phyloP scores from a whole-genome alignment of 495 filamentous ascomycete species.

The Aspergillus olivimuriae region DNA sequence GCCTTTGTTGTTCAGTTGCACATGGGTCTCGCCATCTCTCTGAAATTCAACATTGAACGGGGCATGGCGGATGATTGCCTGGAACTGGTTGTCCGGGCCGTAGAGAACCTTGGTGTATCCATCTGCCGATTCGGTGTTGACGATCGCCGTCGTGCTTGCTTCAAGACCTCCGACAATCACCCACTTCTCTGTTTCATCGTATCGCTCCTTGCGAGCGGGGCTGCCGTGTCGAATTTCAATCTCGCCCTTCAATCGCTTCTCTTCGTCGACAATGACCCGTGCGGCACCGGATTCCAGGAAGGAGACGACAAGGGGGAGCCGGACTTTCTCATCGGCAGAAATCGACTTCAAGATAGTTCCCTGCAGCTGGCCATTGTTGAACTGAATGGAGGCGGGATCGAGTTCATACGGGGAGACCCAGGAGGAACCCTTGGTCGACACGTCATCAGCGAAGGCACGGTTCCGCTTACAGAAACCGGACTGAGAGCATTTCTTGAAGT shows the following conservation, averaged over 20 bases:
- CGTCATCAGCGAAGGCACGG: conserved; percentile 78
- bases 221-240: conserved; percentile 83
- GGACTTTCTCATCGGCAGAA: conserved; percentile 56
- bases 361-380: conserved; percentile 73
- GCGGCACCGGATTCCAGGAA: conserved; percentile 86
- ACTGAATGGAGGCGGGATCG: conserved; percentile 59
- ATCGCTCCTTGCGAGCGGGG: conserved; percentile 80
- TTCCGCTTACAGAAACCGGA: conserved; percentile 96
- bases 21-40: conserved; percentile 71
- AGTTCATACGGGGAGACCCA: conserved; percentile 84
- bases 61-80: conserved; percentile 72
- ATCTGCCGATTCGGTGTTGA: conserved; percentile 50
- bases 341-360: conserved; percentile 74
- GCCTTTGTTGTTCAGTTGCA: conserved; percentile 82
- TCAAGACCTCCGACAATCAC: conserved; percentile 74
- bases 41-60: conserved; percentile 85
- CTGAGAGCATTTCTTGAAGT: conserved; percentile 93
- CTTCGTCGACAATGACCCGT: conserved; percentile 83
- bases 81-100: conserved; percentile 66
- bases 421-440: conserved; percentile 49
- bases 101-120: conserved; percentile 71
- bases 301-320: conserved; percentile 75
- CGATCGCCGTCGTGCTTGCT: conserved; percentile 57
- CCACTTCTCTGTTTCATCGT: conserved; percentile 87
- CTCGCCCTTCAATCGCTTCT: conserved; percentile 78